A percentile compares a stretch with the other conserved stretches of the same genome.
These are phyloP conservation scores for Coniophora puteana DNA, from an alignment of 1,284 basidiomycete species.

Conservation along the genomic window DNA sequence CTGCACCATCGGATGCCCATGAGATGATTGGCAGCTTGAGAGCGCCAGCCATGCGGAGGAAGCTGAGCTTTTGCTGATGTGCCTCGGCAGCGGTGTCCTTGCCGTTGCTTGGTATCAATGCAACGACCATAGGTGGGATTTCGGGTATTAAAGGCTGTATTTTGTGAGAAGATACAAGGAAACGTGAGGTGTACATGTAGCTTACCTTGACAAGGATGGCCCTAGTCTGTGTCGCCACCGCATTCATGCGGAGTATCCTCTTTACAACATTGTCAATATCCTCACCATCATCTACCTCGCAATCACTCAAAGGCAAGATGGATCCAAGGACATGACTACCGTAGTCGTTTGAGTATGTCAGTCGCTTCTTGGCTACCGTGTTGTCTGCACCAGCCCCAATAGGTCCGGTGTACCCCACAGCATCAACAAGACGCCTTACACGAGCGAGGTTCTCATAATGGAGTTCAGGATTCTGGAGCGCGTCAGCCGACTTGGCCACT, in stretches of 20 bases:
- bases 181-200: background rate
- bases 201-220: slow-evolving; percentile 21
- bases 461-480: too few relatives aligned
- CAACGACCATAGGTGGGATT: slow-evolving; percentile 16
- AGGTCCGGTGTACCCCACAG: too few relatives aligned
- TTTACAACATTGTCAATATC: slow-evolving; percentile 20
- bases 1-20: slow-evolving; percentile 21
- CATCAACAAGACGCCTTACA: too few relatives aligned
- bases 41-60: slow-evolving; percentile 18
- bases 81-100: slow-evolving; percentile 16
- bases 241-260: slow-evolving; percentile 13
- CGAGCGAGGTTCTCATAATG: too few relatives aligned
- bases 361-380: too few relatives aligned
- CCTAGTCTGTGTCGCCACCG: slow-evolving; percentile 17
- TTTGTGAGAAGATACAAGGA: background rate
- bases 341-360: slow-evolving; percentile 21
- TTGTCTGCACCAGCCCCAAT: too few relatives aligned
- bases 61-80: slow-evolving; percentile 11
- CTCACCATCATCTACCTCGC: slow-evolving; percentile 15
- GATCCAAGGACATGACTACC: slow-evolving; percentile 25
- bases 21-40: slow-evolving; percentile 14
- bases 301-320: slow-evolving; percentile 13
- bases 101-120: slow-evolving; percentile 18
- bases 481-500: too few relatives aligned
- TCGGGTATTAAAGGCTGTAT: slow-evolving; percentile 16